phyloP scores from a whole-genome alignment of 2,329 filamentous ascomycete genomes.

The Clarireedia paspali region DNA sequence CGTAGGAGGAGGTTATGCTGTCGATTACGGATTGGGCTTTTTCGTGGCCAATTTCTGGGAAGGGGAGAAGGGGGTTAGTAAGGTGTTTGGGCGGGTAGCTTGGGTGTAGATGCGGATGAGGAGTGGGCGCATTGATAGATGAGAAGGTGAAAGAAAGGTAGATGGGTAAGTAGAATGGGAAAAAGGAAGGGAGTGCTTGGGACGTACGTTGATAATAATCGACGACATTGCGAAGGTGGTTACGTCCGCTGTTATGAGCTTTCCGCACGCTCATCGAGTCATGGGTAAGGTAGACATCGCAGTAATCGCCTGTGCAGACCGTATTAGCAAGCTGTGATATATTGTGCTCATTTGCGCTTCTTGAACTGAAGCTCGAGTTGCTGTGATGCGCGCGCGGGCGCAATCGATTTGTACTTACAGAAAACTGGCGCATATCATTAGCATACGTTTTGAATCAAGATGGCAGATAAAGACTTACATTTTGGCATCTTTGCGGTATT shows the following conservation, averaged over 20 bases:
- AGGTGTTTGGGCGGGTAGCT: too few species aligned
- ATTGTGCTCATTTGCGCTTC: not conserved
- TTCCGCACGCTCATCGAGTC: slow-evolving; percentile 99
- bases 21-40: slow-evolving; percentile 98
- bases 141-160: not conserved
- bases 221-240: slow-evolving; percentile 94
- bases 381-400: not conserved
- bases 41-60: slow-evolving; percentile 90
- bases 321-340: slow-evolving; percentile 3
- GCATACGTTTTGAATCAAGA: slow-evolving; percentile 14
- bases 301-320: slow-evolving; percentile 68
- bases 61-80: not conserved
- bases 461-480: slow-evolving; percentile 52
- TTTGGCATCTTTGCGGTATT: slow-evolving; percentile 63
- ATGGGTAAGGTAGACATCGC: slow-evolving; percentile 99
- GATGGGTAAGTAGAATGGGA: not conserved
- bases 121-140: not conserved
- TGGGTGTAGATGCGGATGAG: not conserved
- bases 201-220: slow-evolving; percentile 90
- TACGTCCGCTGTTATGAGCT: slow-evolving; percentile 92
- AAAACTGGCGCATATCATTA: slow-evolving; percentile 53
- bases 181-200: not conserved
- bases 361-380: not conserved
- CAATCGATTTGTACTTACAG: slow-evolving; percentile 42
- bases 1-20: slow-evolving; percentile 92